Base-by-base conservation (phyloP, 768 basidiomycete genomes). In the Suillus clintonianus region DNA sequence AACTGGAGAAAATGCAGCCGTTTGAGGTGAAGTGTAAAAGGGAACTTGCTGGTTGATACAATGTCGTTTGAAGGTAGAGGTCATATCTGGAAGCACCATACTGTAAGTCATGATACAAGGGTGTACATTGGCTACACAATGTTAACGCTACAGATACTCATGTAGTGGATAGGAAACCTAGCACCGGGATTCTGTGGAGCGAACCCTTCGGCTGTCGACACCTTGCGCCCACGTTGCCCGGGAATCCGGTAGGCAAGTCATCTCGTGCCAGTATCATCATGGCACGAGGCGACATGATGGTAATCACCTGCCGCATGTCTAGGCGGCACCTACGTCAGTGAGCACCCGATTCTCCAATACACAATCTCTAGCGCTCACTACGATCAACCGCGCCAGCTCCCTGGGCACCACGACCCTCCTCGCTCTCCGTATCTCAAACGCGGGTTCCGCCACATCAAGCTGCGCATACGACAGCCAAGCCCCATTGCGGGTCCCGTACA, bases 341-440 rank as follows among this genome's bases (percentile, higher is more conserved):
- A 51, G 30, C 32, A 36, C 11, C 30, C 5, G 51, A 53, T n/a
- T 11, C 51, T 53, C 10, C 15, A 15, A 57, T 11, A 9, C 15
- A 14, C 55, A 24, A 27, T 6, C 37, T 15, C 55, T 17, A 27
- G 6, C 14, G 15, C 68, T 64, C 45, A 77, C 74, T 51, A 50
- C 66, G 62, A 77, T 59, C 56, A 77, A 37, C 56, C 64, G 59
- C 3, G 65, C 72, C 55, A 55, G 71, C 53, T 65, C 66, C 64
- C 57, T 57, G 39, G 59, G 60, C 10, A 74, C 59, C 2, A 57
- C 24, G 0, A 75, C 64, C 45, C 48, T 77, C 51, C 45, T 69
- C 11, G 74, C 74, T 27, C 51, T 76, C 37, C 65, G 66, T 39
- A 77, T 74, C 32, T 68, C 65, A 17, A 68, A 72, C 45, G 64